These are phyloP conservation scores for Phytophthora pisi DNA, from an alignment of 352 stramenopile genomes.

Conservation along the genomic window DNA sequence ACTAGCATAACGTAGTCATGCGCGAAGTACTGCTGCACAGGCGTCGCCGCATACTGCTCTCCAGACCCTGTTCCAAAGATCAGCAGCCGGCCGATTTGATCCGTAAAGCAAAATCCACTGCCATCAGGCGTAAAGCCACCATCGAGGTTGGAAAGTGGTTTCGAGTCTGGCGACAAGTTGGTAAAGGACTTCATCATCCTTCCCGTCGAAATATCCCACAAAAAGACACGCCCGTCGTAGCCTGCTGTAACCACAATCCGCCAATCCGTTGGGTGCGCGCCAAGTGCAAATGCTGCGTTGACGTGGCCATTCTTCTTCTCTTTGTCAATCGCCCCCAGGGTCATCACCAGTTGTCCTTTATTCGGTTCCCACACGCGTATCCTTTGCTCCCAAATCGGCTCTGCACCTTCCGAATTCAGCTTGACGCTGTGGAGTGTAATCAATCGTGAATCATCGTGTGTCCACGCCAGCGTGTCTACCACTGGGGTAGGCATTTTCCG, in stretches of 20 bases:
- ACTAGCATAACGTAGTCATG: slow-evolving; percentile 91
- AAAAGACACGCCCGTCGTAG: slow-evolving; percentile 81
- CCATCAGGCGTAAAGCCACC: slow-evolving; percentile 72
- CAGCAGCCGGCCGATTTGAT: slow-evolving; percentile 79
- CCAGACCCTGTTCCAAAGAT: slow-evolving; percentile 83
- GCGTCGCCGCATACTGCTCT: slow-evolving; percentile 60
- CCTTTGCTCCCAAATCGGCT: slow-evolving; percentile 63
- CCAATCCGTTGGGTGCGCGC: slow-evolving; percentile 76
- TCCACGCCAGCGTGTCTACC: slow-evolving; percentile 75
- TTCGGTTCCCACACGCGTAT: slow-evolving; percentile 71
- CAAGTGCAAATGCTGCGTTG: slow-evolving; percentile 83
- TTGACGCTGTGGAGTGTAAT: slow-evolving; percentile 80
- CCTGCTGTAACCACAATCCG: slow-evolving; percentile 80
- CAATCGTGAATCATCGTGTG: slow-evolving; percentile 57
- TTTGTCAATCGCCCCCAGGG: slow-evolving; percentile 58
- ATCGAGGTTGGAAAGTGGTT: slow-evolving; percentile 77
- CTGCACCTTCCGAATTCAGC: slow-evolving; percentile 47
- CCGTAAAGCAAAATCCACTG: slow-evolving; percentile 79
- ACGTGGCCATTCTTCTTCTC: slow-evolving; percentile 71
- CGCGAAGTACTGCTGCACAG: slow-evolving; percentile 89
- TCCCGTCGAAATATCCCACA: slow-evolving; percentile 85
- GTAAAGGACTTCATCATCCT: slow-evolving; percentile 66
- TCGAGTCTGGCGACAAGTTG: slow-evolving; percentile 62
- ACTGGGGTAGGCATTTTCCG: slow-evolving; percentile 51
- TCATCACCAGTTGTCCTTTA: slow-evolving; percentile 62